phyloP scores from a whole-genome alignment of 305 asterid species.

The Fraxinus platypoda region DNA sequence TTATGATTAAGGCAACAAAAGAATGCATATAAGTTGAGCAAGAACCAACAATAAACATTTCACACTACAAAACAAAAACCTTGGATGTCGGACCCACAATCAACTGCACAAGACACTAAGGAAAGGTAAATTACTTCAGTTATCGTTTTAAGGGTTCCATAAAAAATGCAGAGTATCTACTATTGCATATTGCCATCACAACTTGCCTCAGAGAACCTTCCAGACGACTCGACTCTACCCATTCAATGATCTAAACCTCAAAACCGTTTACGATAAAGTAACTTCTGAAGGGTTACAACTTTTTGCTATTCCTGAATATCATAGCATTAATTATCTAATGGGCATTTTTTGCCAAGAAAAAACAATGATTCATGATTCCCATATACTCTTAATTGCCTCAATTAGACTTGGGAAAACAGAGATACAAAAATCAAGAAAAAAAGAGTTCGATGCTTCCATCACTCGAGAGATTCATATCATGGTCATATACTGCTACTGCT shows the following conservation, averaged over 20 bases:
- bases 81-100: not conserved
- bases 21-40: not conserved
- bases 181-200: not conserved
- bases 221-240: not conserved
- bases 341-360: not conserved
- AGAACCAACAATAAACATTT: not conserved
- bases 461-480: not conserved
- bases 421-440: not conserved
- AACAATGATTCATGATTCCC: not conserved
- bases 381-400: not conserved
- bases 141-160: not conserved
- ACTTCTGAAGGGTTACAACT: not conserved
- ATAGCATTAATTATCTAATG: not conserved
- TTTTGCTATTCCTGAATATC: not conserved
- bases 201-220: not conserved
- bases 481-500: not conserved
- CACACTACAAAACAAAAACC: not conserved
- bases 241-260: slow-evolving; percentile 7
- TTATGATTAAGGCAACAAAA: not conserved
- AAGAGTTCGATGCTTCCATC: not conserved
- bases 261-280: not conserved
- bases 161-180: not conserved
- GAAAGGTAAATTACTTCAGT: not conserved
- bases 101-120: not conserved
- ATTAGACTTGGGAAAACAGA: not conserved